A percentile compares a stretch with the other conserved stretches of the same genome.
These are phyloP conservation scores for Protomyces macrosporus DNA, from an alignment of 1,139 yeast species.

Conservation along the genomic window DNA sequence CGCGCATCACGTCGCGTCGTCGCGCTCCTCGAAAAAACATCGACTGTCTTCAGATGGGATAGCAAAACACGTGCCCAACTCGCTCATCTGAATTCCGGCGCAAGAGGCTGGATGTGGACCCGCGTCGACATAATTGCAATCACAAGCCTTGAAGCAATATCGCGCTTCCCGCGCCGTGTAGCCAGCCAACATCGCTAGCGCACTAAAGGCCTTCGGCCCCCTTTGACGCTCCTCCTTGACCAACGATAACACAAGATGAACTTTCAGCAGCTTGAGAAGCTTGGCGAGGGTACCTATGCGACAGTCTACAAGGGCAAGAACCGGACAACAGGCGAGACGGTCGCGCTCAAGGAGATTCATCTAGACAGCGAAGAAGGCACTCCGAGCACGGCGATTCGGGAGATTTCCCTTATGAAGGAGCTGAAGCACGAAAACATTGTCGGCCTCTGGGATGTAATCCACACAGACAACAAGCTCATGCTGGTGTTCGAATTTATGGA, in stretches of 20 bases:
- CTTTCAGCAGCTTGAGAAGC: constrained; percentile 29
- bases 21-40: too few species aligned
- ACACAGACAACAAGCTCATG: constrained; percentile 90
- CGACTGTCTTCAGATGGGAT: too few species aligned
- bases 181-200: too few species aligned
- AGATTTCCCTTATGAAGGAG: constrained; percentile 93
- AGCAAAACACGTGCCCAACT: too few species aligned
- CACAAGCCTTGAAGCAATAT: too few species aligned
- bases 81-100: too few species aligned
- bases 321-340: constrained; percentile 83
- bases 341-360: constrained; percentile 89
- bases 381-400: constrained; percentile 96
- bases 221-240: too few species aligned
- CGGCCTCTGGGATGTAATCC: constrained; percentile 88
- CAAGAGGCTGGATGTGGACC: too few species aligned
- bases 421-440: constrained; percentile 91
- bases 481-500: constrained; percentile 83
- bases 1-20: too few species aligned
- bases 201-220: too few species aligned
- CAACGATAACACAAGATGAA: background rate
- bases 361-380: constrained; percentile 90
- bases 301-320: constrained; percentile 95
- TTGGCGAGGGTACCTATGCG: constrained; percentile 74
- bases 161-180: too few species aligned
- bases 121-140: too few species aligned